phyloP scores from a whole-genome alignment of 164 flowering plant species.

The Vitis rupestris region DNA sequence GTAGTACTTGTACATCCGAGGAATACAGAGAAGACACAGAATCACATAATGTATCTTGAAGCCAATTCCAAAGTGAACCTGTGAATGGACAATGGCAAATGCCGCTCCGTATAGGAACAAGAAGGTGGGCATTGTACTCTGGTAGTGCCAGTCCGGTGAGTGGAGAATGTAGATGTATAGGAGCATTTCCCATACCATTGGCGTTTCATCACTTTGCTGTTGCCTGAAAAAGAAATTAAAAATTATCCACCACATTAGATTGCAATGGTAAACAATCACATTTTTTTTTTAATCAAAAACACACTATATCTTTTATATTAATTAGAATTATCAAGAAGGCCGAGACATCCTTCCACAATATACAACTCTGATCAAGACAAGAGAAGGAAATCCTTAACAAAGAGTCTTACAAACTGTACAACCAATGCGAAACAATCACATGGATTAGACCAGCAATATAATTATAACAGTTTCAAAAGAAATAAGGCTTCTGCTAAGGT shows the following conservation, averaged over 20 bases:
- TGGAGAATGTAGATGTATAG: slow-evolving; percentile 75
- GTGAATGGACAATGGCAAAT: slow-evolving; percentile 62
- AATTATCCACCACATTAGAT: neutral
- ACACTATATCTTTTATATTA: too few species aligned
- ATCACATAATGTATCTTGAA: slow-evolving; percentile 68
- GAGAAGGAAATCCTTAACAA: too few species aligned
- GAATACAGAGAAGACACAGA: slow-evolving; percentile 72
- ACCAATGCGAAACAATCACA: too few species aligned
- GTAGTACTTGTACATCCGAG: slow-evolving; percentile 87
- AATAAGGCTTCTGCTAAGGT: too few species aligned
- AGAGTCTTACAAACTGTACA: too few species aligned
- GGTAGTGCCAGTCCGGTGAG: slow-evolving; percentile 90
- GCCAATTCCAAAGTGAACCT: slow-evolving; percentile 50
- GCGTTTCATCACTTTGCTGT: slow-evolving; percentile 68
- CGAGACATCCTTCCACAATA: too few species aligned
- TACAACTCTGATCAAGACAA: too few species aligned
- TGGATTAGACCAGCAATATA: too few species aligned
- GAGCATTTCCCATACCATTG: slow-evolving; percentile 89
- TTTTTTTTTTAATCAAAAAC: too few species aligned
- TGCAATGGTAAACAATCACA: neutral
- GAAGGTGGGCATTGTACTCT: slow-evolving; percentile 86
- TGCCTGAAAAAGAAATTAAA: slow-evolving; percentile 34
- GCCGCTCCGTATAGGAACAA: slow-evolving; percentile 68
- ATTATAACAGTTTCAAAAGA: too few species aligned
- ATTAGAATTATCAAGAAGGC: too few species aligned